Base-by-base conservation (phyloP, 2,329 filamentous ascomycete genomes). In the Rutstroemia sp. region DNA sequence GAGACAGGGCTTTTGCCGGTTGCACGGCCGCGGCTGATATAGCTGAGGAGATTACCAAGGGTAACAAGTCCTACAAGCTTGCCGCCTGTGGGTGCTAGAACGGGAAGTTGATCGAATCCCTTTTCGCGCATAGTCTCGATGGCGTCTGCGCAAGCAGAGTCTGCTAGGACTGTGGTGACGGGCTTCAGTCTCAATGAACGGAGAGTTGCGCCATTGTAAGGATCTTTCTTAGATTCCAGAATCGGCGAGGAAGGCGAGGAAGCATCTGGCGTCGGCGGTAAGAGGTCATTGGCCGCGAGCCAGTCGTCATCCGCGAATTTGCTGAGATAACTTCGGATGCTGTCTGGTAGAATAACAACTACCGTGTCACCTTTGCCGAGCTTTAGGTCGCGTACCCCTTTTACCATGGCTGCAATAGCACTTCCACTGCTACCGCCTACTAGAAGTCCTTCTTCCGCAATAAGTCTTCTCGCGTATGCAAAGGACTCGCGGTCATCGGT, bases 301-400 rank as follows among this genome's bases (percentile, higher is more conserved):
- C 94, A 99, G 76, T 97, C 94, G 70, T 99, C 95, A 70, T 99
- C 94, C 63, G 91, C 91, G 70, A 99, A 99, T 81, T 99, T 99
- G 76, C 88, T 92, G 25, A 99, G 83, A 72, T 99, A 99, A 73
- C 90, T 96, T 68, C 94, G 83, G 70, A 99, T 97, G 75, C 91
- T 96, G 72, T 99, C 94, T 1, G 94, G 95, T 17, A 96, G 78
- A 53, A 99, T 77, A 27, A 96, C 91, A 27, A 99, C 94, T 0
- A 97, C 83, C 1, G 91, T 83, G 68, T 99, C 92, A 57, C 88
- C 88, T 70, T 92, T 88, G 61, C 82, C 81, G 61, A 96, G 80
- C n/a, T 80, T 77, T 54, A 88, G 76, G 48, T 95, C 91, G 71
- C 87, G 85, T 53, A 87, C 82, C 1, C 89, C 91, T 64, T 84